Evolutionary conservation across 2,329 filamentous ascomycete genomes (phyloP), one percentile per base, ranked within the genome.

Genomic region (Leptographium lundbergii): DNA sequence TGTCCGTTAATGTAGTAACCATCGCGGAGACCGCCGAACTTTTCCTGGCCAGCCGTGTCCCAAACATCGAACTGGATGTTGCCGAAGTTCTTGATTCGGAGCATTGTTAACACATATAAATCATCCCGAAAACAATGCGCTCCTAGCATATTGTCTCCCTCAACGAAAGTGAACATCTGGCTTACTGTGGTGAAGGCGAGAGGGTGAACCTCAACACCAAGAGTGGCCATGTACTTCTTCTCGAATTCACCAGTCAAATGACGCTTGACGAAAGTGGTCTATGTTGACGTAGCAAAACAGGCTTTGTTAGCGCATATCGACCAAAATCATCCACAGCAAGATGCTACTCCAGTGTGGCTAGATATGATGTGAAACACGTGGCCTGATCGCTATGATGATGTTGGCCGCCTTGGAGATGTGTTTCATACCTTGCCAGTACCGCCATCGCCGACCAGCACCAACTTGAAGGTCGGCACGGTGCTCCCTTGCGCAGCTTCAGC

Each of bases 1-100:
- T 97, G 92, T 72, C 92, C 92, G 81, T 96, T 96, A 84, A 99
- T 99, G 83, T 99, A 99, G 86, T 99, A 99, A 69, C 92, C 92
- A 78, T 99, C 92, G 81, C 92, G 89, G 71, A 99, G 90, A 83
- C 92, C 92, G 77, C 92, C 92, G 67, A 99, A 99, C 85, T 97
- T 99, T 84, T 99, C 92, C 80, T 99, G 92, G 69, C 92, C 92
- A 69, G 92, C 92, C 65, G 92, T 99, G 75, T 99, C 92, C 92
- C 92, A 99, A 69, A 97, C 94, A 75, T 99, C 92, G 81, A 99
- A 99, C 81, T 95, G 90, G 72, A 99, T 96, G 70, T 85, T 82
- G 68, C 94, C 94, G 71, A 90, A 86, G 88, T 97, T 99, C 83
- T 87, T 25, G 11, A 51, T 34, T 13, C 36, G 10, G 19, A 45